phyloP scores from a whole-genome alignment of 2,329 filamentous ascomycete species.

The Exophiala lecanii-corni region DNA sequence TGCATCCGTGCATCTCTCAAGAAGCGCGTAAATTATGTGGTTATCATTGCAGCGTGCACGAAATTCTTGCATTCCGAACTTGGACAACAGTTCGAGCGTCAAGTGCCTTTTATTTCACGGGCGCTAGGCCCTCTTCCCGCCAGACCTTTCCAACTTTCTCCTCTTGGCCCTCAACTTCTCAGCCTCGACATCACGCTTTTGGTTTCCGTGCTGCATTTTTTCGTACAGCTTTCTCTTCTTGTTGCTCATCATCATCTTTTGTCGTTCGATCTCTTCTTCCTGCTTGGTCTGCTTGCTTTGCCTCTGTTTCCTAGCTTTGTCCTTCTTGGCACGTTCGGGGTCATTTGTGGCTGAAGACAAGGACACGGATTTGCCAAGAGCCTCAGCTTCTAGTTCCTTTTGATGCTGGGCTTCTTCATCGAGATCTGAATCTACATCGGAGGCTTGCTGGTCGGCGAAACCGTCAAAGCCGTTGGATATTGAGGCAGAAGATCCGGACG shows the following conservation, averaged over 20 bases:
- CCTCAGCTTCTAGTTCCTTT: slow-evolving; percentile 86
- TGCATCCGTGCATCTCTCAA: too few relatives aligned
- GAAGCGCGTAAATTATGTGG: too few relatives aligned
- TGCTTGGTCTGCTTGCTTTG: slow-evolving; percentile 59
- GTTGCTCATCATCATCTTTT: slow-evolving; percentile 97
- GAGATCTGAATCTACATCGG: slow-evolving; percentile 50
- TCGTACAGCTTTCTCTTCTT: slow-evolving; percentile 97
- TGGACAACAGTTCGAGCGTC: too few relatives aligned
- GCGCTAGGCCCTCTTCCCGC: too few relatives aligned
- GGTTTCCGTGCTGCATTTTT: slow-evolving; percentile 95
- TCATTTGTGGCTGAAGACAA: slow-evolving; percentile 31
- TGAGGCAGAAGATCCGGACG: not conserved
- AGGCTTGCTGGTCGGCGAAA: slow-evolving; percentile 45
- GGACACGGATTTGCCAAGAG: slow-evolving; percentile 57
- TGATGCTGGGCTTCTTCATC: slow-evolving; percentile 68
- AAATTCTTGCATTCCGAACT: too few relatives aligned
- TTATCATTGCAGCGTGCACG: too few relatives aligned
- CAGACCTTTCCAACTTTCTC: slow-evolving; percentile 88
- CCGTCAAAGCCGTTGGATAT: slow-evolving; percentile 49
- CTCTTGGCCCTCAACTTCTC: slow-evolving; percentile 83
- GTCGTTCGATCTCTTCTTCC: slow-evolving; percentile 81
- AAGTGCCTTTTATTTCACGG: too few relatives aligned
- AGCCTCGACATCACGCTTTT: slow-evolving; percentile 85
- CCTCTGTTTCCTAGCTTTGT: slow-evolving; percentile 65
- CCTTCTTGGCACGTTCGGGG: slow-evolving; percentile 60